Conservation (phyloP, 306 rosid species). For the Senna tora region DNA sequence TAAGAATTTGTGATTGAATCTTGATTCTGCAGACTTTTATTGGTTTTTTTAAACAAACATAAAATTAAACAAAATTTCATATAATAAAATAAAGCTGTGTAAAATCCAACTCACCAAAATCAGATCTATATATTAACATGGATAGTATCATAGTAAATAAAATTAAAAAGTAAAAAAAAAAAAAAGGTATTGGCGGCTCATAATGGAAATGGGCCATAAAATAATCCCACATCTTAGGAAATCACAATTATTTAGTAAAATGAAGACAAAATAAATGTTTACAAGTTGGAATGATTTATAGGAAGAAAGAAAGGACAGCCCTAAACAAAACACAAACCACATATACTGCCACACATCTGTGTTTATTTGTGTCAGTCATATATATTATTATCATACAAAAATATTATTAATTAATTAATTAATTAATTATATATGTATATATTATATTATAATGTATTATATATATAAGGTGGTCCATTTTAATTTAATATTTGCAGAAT, state of each 20-base stretch:
- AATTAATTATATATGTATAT: too few species aligned
- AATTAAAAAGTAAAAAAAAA: too few species aligned
- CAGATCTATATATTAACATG: too few species aligned
- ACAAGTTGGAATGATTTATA: slow-evolving; percentile 37
- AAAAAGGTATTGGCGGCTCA: slow-evolving; percentile 34
- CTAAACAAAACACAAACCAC: slow-evolving; percentile 29
- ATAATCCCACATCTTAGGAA: slow-evolving; percentile 47
- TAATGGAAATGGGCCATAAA: slow-evolving; percentile 30
- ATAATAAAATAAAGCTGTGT: too few species aligned
- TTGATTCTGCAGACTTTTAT: too few species aligned
- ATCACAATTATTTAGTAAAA: slow-evolving; percentile 35
- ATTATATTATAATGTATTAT: too few species aligned
- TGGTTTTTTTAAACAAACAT: too few species aligned
- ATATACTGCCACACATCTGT: slow-evolving; percentile 20
- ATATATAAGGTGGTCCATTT: slow-evolving; percentile 17
- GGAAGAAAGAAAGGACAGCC: not conserved
- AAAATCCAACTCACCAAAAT: too few species aligned
- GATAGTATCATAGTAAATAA: too few species aligned
- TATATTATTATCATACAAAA: not conserved
- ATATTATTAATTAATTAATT: too few species aligned
- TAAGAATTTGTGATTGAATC: too few species aligned
- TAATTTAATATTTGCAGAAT: slow-evolving; percentile 36
- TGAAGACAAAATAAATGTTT: not conserved
- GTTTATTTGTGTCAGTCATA: slow-evolving; percentile 20
- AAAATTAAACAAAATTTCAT: too few species aligned